Evolutionary conservation across 2,329 filamentous ascomycete species (phyloP), one percentile per base, ranked within the genome.

Genomic region (Penicillium sp.): DNA sequence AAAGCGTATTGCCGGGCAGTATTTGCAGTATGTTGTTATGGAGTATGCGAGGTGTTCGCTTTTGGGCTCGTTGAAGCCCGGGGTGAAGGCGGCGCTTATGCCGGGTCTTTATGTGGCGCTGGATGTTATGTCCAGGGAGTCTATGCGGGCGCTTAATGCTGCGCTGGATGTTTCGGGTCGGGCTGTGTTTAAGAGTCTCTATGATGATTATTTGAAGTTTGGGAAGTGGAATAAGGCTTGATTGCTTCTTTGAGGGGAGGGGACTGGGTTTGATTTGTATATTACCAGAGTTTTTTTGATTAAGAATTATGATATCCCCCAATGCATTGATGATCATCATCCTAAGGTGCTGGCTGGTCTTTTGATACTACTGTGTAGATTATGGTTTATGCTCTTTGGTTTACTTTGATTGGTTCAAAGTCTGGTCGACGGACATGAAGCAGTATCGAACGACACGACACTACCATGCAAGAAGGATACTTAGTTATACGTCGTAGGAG

Each of bases 1-100:
- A 7, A 77, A 80, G 55, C 75, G 77, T 27, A 75, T 79, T 47
- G 77, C 80, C 0, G 79, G 79, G 0, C 76, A 81, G 56, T 79
- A 81, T 60, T 66, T 83, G 12, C 79, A 78, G 52, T 78, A 80
- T 40, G 64, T 84, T 14, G 68, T 85, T 3, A 77, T 78, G 61
- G 73, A 78, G 30, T 86, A 81, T 61, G 78, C 78, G 41, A 66
- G 73, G 29, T 76, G 73, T 53, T 76, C 78, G 41, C 68, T 86
- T 19, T 70, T 72, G 25, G 73, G 73, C 3, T 68, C 76, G 12
- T 62, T 82, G n/a, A 64, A 65, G 2, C 72, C 78, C 0, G 75
- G 75, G 1, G 75, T 82, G 14, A 77, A 81, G 58, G 74, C 78
- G 36, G 73, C 74, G 1, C 59, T 81, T 35, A 67, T 74, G 57